Evolutionary conservation across 352 stramenopile genomes (phyloP).

Genomic region (Phytophthora vignae): DNA sequence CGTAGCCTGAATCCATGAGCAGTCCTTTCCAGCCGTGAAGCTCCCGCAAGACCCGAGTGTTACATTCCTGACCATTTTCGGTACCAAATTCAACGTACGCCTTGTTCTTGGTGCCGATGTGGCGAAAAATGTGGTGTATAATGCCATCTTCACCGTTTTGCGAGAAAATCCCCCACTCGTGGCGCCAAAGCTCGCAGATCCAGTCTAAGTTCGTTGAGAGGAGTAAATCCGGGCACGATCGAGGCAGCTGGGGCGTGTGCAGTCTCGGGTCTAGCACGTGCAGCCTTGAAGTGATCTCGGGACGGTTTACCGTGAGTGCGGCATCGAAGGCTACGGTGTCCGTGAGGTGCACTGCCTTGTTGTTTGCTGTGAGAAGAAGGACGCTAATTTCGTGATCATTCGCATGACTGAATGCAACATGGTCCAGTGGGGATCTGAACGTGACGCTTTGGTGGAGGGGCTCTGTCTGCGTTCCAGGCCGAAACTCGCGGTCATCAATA

Average conservation of each 20-base stretch:
- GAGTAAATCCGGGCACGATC: constrained; percentile 27
- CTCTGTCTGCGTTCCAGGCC: constrained; percentile 16
- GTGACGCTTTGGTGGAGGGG: constrained; percentile 36
- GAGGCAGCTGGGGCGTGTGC: constrained; percentile 36
- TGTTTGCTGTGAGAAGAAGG: constrained; percentile 57
- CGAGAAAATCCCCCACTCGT: constrained; percentile 71
- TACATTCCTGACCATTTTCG: constrained; percentile 64
- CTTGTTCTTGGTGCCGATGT: constrained; percentile 45
- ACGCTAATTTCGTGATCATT: constrained; percentile 44
- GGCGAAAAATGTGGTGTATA: constrained; percentile 61
- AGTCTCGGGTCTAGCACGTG: constrained; percentile 33
- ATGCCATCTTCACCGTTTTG: constrained; percentile 83
- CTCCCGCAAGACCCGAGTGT: constrained; percentile 65
- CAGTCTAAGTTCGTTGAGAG: constrained; percentile 25
- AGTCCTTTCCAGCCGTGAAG: constrained; percentile 59
- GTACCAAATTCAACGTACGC: constrained; percentile 79
- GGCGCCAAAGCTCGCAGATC: constrained; percentile 68
- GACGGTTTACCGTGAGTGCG: constrained; percentile 7
- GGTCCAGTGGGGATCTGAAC: constrained; percentile 49
- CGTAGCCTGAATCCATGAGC: constrained; percentile 63
- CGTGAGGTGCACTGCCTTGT: constrained; percentile 47
- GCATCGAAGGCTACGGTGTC: constrained; percentile 30
- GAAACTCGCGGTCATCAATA: constrained; percentile 28
- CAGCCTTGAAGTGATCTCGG: constrained; percentile 14
- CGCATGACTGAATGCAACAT: constrained; percentile 20